phyloP scores from a whole-genome alignment of 108 stramenopile species.

The Skeletonema grethae region DNA sequence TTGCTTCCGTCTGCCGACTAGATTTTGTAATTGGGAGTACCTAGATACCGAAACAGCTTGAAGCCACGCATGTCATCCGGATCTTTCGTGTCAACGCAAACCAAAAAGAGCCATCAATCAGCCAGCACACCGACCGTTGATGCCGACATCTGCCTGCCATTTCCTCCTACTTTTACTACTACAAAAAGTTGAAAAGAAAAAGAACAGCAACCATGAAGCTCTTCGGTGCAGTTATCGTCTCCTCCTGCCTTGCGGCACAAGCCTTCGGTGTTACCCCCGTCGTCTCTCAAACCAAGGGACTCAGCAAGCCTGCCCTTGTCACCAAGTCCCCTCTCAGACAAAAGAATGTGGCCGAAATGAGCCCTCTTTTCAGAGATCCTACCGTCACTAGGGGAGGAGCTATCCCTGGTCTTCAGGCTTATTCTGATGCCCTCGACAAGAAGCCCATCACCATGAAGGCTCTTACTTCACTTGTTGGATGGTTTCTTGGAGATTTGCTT shows the following conservation, averaged over 20 bases:
- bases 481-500: slow-evolving; percentile 94
- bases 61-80: not conserved
- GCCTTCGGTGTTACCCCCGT: slow-evolving; percentile 73
- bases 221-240: slow-evolving; percentile 64
- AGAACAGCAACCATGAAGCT: slow-evolving; percentile 77
- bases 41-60: not conserved
- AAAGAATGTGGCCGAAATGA: slow-evolving; percentile 55
- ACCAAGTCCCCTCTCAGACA: slow-evolving; percentile 49
- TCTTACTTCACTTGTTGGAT: slow-evolving; percentile 93
- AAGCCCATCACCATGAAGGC: slow-evolving; percentile 96
- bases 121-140: not conserved
- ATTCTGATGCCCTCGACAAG: slow-evolving; percentile 91
- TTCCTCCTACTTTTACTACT: not conserved
- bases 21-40: not conserved
- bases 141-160: not conserved
- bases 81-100: slow-evolving; percentile 9
- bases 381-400: slow-evolving; percentile 84
- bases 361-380: slow-evolving; percentile 81
- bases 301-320: slow-evolving; percentile 48
- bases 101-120: not conserved
- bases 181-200: not conserved
- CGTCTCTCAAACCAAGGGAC: slow-evolving; percentile 41
- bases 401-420: slow-evolving; percentile 89
- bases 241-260: slow-evolving; percentile 70
- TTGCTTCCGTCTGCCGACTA: not conserved